These are phyloP conservation scores for Cytospora piceae DNA, from an alignment of 2,329 filamentous ascomycete species.

Conservation along the genomic window DNA sequence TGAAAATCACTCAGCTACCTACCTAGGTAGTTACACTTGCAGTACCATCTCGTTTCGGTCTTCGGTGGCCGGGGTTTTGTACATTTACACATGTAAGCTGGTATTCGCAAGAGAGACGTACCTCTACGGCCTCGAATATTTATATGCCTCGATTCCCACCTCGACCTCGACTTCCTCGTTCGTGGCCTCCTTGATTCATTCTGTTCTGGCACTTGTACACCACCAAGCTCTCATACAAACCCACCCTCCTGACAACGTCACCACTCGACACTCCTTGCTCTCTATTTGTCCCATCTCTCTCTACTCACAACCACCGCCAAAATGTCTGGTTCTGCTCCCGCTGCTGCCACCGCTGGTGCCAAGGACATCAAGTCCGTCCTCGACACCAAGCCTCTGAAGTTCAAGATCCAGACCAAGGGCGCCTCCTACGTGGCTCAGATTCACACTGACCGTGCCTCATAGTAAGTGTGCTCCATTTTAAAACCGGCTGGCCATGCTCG, in stretches of 20 bases:
- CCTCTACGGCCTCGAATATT: slow-evolving; percentile 10
- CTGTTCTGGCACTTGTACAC: not conserved
- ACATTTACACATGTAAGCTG: not conserved
- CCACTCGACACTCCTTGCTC: not conserved
- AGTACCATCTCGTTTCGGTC: slow-evolving; percentile 19
- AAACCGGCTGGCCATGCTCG: slow-evolving; percentile 31
- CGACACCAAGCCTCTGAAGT: slow-evolving; percentile 48
- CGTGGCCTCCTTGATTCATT: not conserved
- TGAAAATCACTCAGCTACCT: slow-evolving; percentile 26
- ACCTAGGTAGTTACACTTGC: slow-evolving; percentile 3
- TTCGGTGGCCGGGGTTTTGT: slow-evolving; percentile 18
- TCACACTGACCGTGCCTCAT: slow-evolving; percentile 45
- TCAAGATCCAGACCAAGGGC: slow-evolving; percentile 49
- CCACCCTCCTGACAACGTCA: not conserved
- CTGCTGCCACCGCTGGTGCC: slow-evolving; percentile 2
- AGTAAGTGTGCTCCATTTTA: slow-evolving; percentile 43
- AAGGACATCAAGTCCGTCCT: slow-evolving; percentile 38
- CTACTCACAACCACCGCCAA: slow-evolving; percentile 7
- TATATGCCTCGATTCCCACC: slow-evolving; percentile 17
- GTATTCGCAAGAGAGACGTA: slow-evolving; percentile 21
- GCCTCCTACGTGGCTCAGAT: slow-evolving; percentile 44
- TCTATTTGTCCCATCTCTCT: not conserved
- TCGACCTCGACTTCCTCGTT: no score
- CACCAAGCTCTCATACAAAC: not conserved
- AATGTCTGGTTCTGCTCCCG: slow-evolving; percentile 27